phyloP scores from a whole-genome alignment of 331 rosid genomes.

The Cydonia oblonga region DNA sequence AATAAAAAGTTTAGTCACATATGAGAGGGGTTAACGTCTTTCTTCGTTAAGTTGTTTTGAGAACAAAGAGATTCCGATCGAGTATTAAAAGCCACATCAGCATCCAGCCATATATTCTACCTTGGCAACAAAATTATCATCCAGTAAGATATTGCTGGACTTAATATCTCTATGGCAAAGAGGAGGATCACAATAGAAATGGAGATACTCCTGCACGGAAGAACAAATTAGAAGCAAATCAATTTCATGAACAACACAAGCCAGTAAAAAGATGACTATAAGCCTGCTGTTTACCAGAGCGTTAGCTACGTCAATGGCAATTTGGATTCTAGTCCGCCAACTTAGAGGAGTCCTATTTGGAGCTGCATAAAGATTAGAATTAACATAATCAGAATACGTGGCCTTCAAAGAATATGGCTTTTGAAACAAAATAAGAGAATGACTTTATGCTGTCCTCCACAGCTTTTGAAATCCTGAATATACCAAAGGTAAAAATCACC shows the following conservation, averaged over 20 bases:
- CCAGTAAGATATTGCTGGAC: conserved; percentile 88
- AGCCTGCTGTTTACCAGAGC: conserved; percentile 60
- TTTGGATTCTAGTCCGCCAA: conserved; percentile 83
- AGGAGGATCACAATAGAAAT: conserved; percentile 96
- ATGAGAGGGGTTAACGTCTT: background rate
- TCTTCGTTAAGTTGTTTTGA: background rate
- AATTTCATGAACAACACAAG: conserved; percentile 7
- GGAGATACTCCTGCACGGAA: conserved; percentile 86
- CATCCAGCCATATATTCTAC: conserved; percentile 26
- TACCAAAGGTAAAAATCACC: background rate
- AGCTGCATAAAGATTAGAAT: conserved; percentile 37
- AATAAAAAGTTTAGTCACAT: background rate
- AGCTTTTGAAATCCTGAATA: background rate
- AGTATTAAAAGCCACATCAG: conserved; percentile 1
- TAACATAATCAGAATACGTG: conserved; percentile 5
- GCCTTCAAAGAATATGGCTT: background rate
- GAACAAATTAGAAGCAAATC: conserved; percentile 5
- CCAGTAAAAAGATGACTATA: background rate
- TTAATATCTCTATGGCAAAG: conserved; percentile 91
- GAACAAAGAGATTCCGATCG: background rate
- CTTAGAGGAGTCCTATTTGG: conserved; percentile 68
- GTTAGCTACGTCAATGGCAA: conserved; percentile 89
- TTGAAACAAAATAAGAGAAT: background rate
- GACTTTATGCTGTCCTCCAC: background rate
- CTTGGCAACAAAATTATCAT: conserved; percentile 87